phyloP scores from a whole-genome alignment of 2,329 filamentous ascomycete species.

The Penicillium sp. region DNA sequence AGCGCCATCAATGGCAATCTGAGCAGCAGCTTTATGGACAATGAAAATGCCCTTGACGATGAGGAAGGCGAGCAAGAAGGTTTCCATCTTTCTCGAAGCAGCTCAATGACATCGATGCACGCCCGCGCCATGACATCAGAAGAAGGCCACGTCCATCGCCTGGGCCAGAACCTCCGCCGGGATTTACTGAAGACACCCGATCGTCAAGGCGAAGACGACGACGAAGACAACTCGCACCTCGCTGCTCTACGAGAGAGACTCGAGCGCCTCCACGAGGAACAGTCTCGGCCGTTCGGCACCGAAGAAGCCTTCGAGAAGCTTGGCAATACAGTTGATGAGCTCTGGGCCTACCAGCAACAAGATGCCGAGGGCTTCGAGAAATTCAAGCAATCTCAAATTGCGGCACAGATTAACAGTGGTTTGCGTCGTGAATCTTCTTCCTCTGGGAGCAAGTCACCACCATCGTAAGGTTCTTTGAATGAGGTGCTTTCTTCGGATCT shows the following conservation, averaged over 20 bases:
- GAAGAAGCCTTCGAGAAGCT: slow-evolving; percentile 43
- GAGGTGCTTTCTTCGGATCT: background rate
- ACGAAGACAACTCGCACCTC: slow-evolving; percentile 45
- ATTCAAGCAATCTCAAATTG: slow-evolving; percentile 48
- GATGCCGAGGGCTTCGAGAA: slow-evolving; percentile 46
- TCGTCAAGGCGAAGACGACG: slow-evolving; percentile 35
- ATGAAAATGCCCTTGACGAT: slow-evolving; percentile 37
- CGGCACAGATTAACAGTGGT: slow-evolving; percentile 47
- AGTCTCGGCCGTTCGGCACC: slow-evolving; percentile 42
- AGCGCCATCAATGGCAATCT: slow-evolving; percentile 33
- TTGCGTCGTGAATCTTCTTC: slow-evolving; percentile 4
- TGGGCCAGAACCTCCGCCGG: slow-evolving; percentile 66
- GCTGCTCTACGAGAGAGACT: slow-evolving; percentile 45
- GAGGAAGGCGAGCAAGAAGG: slow-evolving; percentile 45
- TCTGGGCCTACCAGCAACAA: slow-evolving; percentile 42
- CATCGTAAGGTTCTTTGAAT: background rate
- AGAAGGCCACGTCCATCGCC: slow-evolving; percentile 69
- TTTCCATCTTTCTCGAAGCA: slow-evolving; percentile 57
- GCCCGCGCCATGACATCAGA: slow-evolving; percentile 65
- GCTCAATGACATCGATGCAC: slow-evolving; percentile 68
- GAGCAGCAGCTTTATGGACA: slow-evolving; percentile 28
- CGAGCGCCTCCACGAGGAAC: slow-evolving; percentile 43
- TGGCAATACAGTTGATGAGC: slow-evolving; percentile 47
- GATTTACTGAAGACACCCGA: slow-evolving; percentile 58
- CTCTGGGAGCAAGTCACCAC: slow-evolving; percentile 3